Conservation (phyloP, 192 early-diverging fungal species). For the Backusella luteola region DNA sequence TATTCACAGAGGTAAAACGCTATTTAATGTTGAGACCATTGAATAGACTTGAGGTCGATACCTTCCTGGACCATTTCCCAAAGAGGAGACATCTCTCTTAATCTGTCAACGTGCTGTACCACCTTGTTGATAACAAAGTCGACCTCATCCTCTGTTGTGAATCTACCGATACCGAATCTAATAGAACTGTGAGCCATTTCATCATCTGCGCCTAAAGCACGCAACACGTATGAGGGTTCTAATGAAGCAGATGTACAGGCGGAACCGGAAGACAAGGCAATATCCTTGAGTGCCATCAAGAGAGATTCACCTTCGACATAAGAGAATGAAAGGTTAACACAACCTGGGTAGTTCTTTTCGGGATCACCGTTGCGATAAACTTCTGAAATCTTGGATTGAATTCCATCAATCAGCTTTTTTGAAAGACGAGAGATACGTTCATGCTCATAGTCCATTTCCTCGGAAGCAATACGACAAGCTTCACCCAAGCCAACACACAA, state of each 20-base stretch:
- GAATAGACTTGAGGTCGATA: conserved; percentile 86
- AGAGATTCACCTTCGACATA: conserved; percentile 98
- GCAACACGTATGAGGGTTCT: conserved; percentile 95
- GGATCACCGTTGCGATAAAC: conserved; percentile 92
- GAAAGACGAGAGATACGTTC: conserved; percentile 71
- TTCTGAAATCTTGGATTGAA: conserved; percentile 72
- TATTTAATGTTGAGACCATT: conserved; percentile 85
- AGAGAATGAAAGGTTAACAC: conserved; percentile 95
- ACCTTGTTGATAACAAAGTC: conserved; percentile 87
- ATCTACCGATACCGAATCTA: conserved; percentile 94
- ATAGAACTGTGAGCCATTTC: conserved; percentile 96
- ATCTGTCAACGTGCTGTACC: conserved; percentile 73
- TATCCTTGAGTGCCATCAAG: conserved; percentile 97
- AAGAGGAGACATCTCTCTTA: conserved; percentile 95
- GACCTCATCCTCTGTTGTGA: conserved; percentile 93
- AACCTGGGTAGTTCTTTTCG: conserved; percentile 75
- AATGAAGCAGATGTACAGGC: conserved; percentile 96
- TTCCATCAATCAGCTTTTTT: conserved; percentile 75
- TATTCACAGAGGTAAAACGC: conserved; percentile 3
- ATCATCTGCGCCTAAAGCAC: conserved; percentile 94
- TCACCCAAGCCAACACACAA: conserved; percentile 89
- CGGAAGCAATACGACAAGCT: conserved; percentile 73
- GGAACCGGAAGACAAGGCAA: conserved; percentile 91
- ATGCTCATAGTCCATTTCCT: conserved; percentile 86
- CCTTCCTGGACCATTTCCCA: conserved; percentile 99